Base-by-base conservation (phyloP, 768 basidiomycete species). In the Russula griseocarnosa region DNA sequence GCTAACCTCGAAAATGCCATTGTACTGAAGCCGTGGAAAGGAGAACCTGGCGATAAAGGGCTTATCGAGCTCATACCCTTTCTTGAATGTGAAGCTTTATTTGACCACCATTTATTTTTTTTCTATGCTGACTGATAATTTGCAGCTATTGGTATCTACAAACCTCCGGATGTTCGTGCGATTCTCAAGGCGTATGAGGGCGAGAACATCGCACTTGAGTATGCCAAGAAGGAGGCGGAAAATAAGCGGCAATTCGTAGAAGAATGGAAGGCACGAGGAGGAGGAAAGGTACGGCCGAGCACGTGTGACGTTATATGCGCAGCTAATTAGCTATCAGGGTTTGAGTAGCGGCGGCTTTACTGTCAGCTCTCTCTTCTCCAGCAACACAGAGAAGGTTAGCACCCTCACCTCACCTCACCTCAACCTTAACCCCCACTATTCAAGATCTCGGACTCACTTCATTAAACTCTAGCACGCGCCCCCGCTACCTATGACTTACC, bases 11-110 rank as follows among this genome's bases (percentile, higher is more conserved):
- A 97, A 70, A 98, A 98, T 70, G 83, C 92, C 0, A 81, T 98
- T 61, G 76, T 92, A 54, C 70, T 98, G 40, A 85, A 87, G 20
- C 86, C 86, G 68, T 99, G 97, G 97, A 83, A 84, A 1, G 96
- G 95, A 3, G 83, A 87, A 58, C 77, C 85, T 0, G 76, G 87
- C 74, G 86, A 87, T 73, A 83, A 79, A 67, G 92, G 90, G 0
- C 83, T 98, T 46, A 74, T 98, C 22, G 87, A 86, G n/a, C 82
- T 98, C 81, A 94, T 99, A 68, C 96, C 96, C 0, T 98, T 98
- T 86, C 82, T 99, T 5, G 97, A 98, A 79, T 94, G 94, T 80
- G 70, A 59, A 81, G 16, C n/a, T 36, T 18, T 36, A 14, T 7
- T n/a, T 36, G 53, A 24, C 40, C 52, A 13, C 18, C 36, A 36